These are phyloP conservation scores for Juncus effusus DNA, from an alignment of 176 grass and related monocot genomes.

Conservation along the genomic window DNA sequence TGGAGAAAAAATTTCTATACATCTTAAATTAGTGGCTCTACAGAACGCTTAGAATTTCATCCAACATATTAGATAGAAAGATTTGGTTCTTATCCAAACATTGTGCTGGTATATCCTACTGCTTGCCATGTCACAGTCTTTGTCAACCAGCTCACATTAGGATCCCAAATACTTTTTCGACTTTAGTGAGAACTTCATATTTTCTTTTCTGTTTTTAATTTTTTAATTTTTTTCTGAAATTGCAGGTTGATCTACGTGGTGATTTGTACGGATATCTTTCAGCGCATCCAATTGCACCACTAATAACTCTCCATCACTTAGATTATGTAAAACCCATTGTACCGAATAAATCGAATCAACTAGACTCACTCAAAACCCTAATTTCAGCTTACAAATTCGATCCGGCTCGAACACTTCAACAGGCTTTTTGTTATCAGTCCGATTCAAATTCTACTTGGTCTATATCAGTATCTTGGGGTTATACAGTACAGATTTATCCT, in stretches of 20 bases:
- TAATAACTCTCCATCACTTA: constrained; percentile 41
- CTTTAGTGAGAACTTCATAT: no score
- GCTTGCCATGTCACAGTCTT: no score
- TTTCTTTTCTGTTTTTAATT: no score
- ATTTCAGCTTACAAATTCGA: constrained; percentile 28
- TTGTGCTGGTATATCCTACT: no score
- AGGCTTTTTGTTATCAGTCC: constrained; percentile 34
- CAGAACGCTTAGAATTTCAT: no score
- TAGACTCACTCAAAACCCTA: constrained; percentile 20
- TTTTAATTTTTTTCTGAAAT: not conserved
- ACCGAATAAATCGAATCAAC: constrained; percentile 12
- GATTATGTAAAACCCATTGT: constrained; percentile 37
- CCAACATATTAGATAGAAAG: no score
- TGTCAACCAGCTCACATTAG: no score
- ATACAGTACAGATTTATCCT: constrained; percentile 24
- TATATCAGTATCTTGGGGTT: constrained; percentile 38
- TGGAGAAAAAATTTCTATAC: no score
- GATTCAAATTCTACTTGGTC: not conserved
- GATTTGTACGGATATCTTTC: constrained; percentile 34
- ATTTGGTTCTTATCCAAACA: no score
- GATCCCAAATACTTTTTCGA: no score
- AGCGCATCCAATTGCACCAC: constrained; percentile 36
- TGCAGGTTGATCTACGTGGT: constrained; percentile 39
- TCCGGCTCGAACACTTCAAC: constrained; percentile 30
- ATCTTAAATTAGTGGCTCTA: no score